Conservation (phyloP, 2,329 filamentous ascomycete genomes). For the Phyllosticta citriasiana region DNA sequence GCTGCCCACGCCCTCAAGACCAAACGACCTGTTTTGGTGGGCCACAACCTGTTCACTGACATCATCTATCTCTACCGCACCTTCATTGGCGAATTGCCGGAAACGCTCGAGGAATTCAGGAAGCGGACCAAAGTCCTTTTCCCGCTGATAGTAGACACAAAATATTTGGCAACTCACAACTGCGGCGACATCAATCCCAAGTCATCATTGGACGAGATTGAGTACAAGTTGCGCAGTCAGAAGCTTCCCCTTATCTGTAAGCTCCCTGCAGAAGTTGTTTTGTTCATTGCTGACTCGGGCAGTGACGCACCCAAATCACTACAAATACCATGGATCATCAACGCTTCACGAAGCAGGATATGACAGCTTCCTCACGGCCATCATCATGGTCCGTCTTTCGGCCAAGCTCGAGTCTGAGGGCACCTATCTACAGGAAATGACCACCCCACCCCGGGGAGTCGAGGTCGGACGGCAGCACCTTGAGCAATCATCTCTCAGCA, state of each 20-base stretch:
- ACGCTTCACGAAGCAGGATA: conserved; percentile 53
- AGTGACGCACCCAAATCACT: conserved; percentile 24
- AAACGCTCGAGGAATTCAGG: conserved; percentile 44
- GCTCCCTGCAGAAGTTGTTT: not conserved
- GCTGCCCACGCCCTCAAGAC: conserved; percentile 34
- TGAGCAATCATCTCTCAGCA: not conserved
- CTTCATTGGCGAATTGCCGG: conserved; percentile 50
- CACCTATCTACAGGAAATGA: conserved; percentile 19
- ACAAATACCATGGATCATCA: conserved; percentile 32
- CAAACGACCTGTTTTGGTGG: conserved; percentile 45
- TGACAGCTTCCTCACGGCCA: conserved; percentile 52
- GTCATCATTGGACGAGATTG: conserved; percentile 39
- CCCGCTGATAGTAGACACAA: conserved; percentile 51
- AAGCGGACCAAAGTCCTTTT: conserved; percentile 42
- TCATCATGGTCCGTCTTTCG: conserved; percentile 47
- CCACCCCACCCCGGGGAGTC: not conserved
- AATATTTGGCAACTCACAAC: conserved; percentile 51
- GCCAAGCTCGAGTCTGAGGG: conserved; percentile 38
- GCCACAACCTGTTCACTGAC: conserved; percentile 57
- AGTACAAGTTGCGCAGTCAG: conserved; percentile 31
- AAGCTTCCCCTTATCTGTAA: conserved; percentile 34
- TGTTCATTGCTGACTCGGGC: not conserved
- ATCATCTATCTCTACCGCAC: conserved; percentile 53
- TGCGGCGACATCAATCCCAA: conserved; percentile 43
- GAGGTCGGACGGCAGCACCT: not conserved